A percentile compares a stretch with the other conserved stretches of the same genome.
Conservation (phyloP, 1,284 basidiomycete species). For the Hortiboletus rubellus region DNA sequence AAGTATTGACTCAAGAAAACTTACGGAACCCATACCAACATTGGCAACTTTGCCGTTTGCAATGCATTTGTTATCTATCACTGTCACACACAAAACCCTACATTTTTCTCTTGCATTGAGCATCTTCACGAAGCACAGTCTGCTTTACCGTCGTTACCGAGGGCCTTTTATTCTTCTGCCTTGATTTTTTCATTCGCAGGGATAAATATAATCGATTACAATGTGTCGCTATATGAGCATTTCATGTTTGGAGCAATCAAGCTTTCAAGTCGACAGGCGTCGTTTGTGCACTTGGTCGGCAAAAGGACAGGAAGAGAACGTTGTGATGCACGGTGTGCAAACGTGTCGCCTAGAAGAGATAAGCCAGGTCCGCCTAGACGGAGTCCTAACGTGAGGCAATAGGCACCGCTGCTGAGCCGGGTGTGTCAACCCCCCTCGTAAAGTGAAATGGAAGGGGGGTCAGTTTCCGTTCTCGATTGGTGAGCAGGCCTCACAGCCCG, state of each 20-base stretch:
- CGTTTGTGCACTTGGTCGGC: background rate
- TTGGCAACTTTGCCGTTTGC: conserved; percentile 26
- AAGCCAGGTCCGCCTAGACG: too few species aligned
- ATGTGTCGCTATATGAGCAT: conserved; percentile 14
- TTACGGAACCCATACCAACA: conserved; percentile 39
- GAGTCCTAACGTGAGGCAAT: too few species aligned
- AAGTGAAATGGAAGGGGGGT: conserved; percentile 31
- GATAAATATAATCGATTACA: conserved; percentile 16
- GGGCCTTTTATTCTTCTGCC: conserved; percentile 2
- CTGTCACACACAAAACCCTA: conserved; percentile 30
- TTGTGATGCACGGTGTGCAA: conserved; percentile 11
- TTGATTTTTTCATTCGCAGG: conserved; percentile 8
- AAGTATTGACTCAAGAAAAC: conserved; percentile 32
- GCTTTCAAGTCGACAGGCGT: too few species aligned
- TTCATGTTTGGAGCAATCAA: background rate
- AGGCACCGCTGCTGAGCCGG: background rate
- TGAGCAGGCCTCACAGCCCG: conserved; percentile 31
- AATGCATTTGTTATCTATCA: conserved; percentile 39
- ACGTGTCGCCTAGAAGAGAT: conserved; percentile 4
- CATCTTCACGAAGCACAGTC: conserved; percentile 31
- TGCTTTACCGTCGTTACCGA: conserved; percentile 21
- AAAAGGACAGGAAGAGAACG: conserved; percentile 1
- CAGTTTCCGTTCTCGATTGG: conserved; percentile 28
- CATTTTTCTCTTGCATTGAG: conserved; percentile 28
- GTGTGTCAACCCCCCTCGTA: conserved; percentile 12